phyloP scores from a whole-genome alignment of 202 grass and related monocot species.

The Cymbopogon flexuosus region DNA sequence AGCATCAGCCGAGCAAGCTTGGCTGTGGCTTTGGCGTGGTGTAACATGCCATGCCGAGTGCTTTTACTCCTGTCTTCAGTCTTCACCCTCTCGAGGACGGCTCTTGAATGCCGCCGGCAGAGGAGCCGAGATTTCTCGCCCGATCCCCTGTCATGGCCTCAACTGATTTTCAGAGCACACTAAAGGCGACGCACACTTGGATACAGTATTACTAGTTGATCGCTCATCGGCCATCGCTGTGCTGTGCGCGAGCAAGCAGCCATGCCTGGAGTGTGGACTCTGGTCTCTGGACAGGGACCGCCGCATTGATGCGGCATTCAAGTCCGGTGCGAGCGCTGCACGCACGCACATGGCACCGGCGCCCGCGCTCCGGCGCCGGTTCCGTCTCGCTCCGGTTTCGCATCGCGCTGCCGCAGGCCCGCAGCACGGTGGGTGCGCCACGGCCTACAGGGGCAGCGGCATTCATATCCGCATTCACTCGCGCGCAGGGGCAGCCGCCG shows the following conservation, averaged over 20 bases:
- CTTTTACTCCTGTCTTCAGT: background rate
- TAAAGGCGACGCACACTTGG: background rate
- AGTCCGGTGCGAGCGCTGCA: constrained; percentile 5
- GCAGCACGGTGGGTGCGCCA: background rate
- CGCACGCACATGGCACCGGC: constrained; percentile 31
- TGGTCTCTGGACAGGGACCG: background rate
- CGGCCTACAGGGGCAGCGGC: background rate
- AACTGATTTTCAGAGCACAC: constrained; percentile 31
- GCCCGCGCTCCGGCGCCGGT: background rate
- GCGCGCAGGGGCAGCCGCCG: no score
- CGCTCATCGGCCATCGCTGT: background rate
- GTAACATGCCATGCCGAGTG: background rate
- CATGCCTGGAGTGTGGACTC: background rate
- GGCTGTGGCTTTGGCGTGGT: no score
- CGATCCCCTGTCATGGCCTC: background rate
- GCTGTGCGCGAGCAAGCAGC: background rate
- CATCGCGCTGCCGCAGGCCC: background rate
- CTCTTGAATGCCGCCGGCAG: constrained; percentile 28
- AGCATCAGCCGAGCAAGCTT: no score
- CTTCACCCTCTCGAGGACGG: background rate
- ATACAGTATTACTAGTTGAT: no score
- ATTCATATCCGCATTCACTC: background rate
- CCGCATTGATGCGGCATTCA: constrained; percentile 51
- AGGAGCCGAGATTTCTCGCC: background rate
- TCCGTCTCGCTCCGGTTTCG: background rate